These are phyloP conservation scores for Talaromyces thailandensis DNA, from an alignment of 495 filamentous ascomycete genomes.

Conservation along the genomic window DNA sequence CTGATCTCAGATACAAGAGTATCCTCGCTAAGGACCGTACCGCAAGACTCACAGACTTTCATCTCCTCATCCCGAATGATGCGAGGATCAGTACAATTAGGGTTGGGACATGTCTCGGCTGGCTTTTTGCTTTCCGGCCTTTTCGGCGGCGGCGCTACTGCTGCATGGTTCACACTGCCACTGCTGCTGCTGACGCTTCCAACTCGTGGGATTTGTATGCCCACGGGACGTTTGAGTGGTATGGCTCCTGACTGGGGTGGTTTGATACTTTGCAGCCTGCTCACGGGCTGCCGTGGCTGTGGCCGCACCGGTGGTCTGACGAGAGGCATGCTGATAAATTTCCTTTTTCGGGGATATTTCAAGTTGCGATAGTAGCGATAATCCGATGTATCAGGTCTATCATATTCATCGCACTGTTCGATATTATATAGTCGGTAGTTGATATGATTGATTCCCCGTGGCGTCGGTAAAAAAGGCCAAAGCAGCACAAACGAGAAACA, in stretches of 20 bases:
- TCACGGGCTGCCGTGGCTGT: constrained; percentile 19
- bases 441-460: not conserved
- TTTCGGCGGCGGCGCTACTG: not conserved
- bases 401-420: not conserved
- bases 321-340: not conserved
- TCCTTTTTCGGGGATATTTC: not conserved
- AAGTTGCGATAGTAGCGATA: not conserved
- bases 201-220: constrained; percentile 23
- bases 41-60: constrained; percentile 70
- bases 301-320: not conserved
- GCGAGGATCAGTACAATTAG: constrained; percentile 37
- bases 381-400: constrained; percentile 3
- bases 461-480: not conserved
- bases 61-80: constrained; percentile 46
- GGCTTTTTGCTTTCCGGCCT: constrained; percentile 1
- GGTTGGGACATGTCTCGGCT: constrained; percentile 33
- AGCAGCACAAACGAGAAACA: not conserved
- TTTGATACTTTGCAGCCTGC: constrained; percentile 33
- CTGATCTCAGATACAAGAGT: constrained; percentile 87
- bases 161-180: constrained; percentile 14
- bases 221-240: constrained; percentile 30
- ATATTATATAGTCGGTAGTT: not conserved
- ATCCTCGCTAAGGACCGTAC: constrained; percentile 67
- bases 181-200: constrained; percentile 32
- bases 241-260: constrained; percentile 17